These are phyloP conservation scores for Angomonas ambiguus DNA, from an alignment of 208 protist genomes.

Conservation along the genomic window DNA sequence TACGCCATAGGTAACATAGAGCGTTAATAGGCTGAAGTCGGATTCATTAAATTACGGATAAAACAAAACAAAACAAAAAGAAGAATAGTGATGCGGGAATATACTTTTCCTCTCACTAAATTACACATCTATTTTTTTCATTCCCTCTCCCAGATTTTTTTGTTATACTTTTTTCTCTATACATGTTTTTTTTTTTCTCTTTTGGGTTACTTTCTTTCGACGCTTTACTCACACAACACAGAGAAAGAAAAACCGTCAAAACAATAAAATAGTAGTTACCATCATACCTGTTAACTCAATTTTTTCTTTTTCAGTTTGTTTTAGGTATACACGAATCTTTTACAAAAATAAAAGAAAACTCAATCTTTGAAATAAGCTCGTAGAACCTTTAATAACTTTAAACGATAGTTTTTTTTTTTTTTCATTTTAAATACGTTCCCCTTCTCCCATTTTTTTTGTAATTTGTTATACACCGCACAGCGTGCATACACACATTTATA, in stretches of 20 bases:
- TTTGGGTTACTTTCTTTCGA: conserved; percentile 4
- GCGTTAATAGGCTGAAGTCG: too few relatives aligned
- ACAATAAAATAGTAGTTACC: too few relatives aligned
- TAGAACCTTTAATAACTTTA: background rate
- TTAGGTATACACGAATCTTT: background rate
- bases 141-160: background rate
- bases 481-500: background rate
- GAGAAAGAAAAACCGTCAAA: too few relatives aligned
- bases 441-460: conserved; percentile 14
- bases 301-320: conserved; percentile 10
- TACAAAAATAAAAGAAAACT: background rate
- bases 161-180: background rate
- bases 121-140: background rate
- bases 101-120: background rate
- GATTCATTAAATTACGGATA: too few relatives aligned
- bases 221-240: background rate
- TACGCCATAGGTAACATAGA: too few relatives aligned
- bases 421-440: conserved; percentile 17
- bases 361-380: background rate
- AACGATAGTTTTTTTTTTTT: conserved; percentile 16
- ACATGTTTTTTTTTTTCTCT: background rate
- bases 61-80: background rate
- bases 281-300: background rate
- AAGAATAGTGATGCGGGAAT: background rate
- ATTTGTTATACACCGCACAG: background rate